phyloP scores from a whole-genome alignment of 2,329 filamentous ascomycete species.

The Mollisia scopiformis region DNA sequence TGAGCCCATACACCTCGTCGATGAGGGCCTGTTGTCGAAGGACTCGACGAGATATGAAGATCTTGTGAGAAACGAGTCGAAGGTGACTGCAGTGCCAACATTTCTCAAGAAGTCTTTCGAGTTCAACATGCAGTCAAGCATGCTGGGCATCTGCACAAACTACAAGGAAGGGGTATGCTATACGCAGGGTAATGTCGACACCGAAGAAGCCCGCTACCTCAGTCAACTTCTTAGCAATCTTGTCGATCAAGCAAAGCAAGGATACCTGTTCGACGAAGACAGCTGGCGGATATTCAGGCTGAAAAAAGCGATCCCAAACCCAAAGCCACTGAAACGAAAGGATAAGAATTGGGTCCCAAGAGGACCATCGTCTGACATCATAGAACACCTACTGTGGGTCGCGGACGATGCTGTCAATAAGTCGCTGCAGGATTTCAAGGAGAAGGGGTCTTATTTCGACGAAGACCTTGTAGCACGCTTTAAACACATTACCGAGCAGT shows the following conservation, averaged over 20 bases:
- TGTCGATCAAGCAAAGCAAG: constrained; percentile 61
- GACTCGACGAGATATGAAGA: constrained; percentile 43
- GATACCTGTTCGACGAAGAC: constrained; percentile 48
- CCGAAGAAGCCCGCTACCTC: constrained; percentile 48
- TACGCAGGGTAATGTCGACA: constrained; percentile 51
- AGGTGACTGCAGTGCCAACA: constrained; percentile 27
- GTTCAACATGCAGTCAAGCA: constrained; percentile 58
- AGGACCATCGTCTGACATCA: constrained; percentile 49
- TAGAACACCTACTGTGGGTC: constrained; percentile 66
- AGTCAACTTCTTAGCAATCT: constrained; percentile 56
- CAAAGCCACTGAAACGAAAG: constrained; percentile 25
- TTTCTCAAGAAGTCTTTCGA: constrained; percentile 58
- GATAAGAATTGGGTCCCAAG: constrained; percentile 47
- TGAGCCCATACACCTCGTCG: constrained; percentile 46
- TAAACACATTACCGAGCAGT: constrained; percentile 12
- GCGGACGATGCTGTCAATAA: constrained; percentile 44
- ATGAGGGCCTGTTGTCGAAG: constrained; percentile 52
- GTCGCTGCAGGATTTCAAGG: constrained; percentile 34
- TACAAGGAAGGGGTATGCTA: constrained; percentile 68
- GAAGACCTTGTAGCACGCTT: constrained; percentile 28
- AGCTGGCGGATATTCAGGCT: constrained; percentile 44
- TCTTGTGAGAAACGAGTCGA: constrained; percentile 11
- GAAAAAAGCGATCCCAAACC: constrained; percentile 1
- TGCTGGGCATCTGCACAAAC: constrained; percentile 67
- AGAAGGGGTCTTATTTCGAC: constrained; percentile 22